Conservation (phyloP, 108 stramenopile species). For the Fragilaria radians region DNA sequence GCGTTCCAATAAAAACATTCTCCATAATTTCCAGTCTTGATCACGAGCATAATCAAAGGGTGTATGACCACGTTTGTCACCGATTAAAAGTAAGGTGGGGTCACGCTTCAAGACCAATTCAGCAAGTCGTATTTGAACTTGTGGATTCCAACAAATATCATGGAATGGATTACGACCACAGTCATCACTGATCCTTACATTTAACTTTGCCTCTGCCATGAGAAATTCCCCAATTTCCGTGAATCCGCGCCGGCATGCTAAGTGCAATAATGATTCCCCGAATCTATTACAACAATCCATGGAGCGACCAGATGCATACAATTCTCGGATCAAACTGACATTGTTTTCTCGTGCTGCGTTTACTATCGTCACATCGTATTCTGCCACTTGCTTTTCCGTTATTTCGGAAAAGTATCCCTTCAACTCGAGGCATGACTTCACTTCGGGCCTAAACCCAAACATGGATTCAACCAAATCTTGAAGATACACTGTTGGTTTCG, state of each 20-base stretch:
- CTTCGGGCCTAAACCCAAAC: slow-evolving; percentile 21
- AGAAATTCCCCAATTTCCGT: slow-evolving; percentile 51
- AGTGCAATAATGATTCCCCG: slow-evolving; percentile 77
- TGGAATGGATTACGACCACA: slow-evolving; percentile 83
- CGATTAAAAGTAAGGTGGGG: slow-evolving; percentile 45
- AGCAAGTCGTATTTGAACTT: slow-evolving; percentile 47
- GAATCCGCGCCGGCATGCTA: slow-evolving; percentile 77
- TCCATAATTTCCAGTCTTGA: slow-evolving; percentile 58
- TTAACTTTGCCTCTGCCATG: slow-evolving; percentile 36
- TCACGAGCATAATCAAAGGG: slow-evolving; percentile 70
- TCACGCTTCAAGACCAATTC: slow-evolving; percentile 43
- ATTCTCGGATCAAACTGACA: slow-evolving; percentile 29
- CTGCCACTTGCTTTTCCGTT: slow-evolving; percentile 52
- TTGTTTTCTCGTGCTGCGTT: slow-evolving; percentile 46
- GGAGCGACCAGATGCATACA: slow-evolving; percentile 18
- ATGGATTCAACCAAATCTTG: slow-evolving; percentile 22
- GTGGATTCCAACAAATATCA: slow-evolving; percentile 83
- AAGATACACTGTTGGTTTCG: slow-evolving; percentile 38
- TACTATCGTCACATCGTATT: slow-evolving; percentile 50
- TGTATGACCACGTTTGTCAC: slow-evolving; percentile 54
- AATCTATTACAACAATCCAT: slow-evolving; percentile 74
- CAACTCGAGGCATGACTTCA: slow-evolving; percentile 21
- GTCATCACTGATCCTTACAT: slow-evolving; percentile 66
- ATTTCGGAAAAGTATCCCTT: slow-evolving; percentile 25
- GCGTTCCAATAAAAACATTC: slow-evolving; percentile 39